Evolutionary conservation across 495 filamentous ascomycete species (phyloP).

Genomic region (Penicillium fimorum): DNA sequence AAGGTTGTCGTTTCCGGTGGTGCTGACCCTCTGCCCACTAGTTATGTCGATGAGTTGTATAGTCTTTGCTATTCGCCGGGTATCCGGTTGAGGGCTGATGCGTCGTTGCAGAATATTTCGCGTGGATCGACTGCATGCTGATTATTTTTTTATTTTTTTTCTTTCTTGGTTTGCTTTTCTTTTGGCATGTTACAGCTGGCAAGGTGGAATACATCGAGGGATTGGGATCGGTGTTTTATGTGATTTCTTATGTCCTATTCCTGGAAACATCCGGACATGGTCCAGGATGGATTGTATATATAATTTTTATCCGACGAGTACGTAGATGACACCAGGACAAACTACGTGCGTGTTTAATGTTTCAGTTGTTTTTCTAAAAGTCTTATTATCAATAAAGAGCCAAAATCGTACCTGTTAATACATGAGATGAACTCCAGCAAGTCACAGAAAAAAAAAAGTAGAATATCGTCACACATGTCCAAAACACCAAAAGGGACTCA

Average conservation of each 20-base stretch:
- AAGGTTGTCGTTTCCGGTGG: conserved; percentile 35
- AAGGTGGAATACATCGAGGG: not conserved
- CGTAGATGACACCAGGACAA: not conserved
- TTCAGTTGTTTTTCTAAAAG: not conserved
- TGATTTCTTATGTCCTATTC: not conserved
- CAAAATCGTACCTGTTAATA: not conserved
- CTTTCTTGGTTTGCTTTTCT: not conserved
- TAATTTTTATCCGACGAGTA: not conserved
- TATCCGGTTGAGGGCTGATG: conserved; percentile 32
- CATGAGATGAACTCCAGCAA: not conserved
- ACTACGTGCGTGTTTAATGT: not conserved
- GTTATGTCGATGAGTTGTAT: conserved; percentile 47
- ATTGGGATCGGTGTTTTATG: not conserved
- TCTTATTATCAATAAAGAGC: not conserved
- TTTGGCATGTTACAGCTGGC: not conserved
- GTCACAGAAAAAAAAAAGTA: not conserved
- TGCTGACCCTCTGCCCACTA: conserved; percentile 23
- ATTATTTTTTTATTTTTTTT: not conserved
- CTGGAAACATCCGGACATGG: not conserved
- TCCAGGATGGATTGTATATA: not conserved
- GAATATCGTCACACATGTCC: conserved; percentile 10
- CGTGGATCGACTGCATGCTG: conserved; percentile 3
- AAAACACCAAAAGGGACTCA: conserved; percentile 2
- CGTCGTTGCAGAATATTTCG: conserved; percentile 16
- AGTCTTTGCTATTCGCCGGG: conserved; percentile 42